A percentile compares a stretch with the other conserved stretches of the same genome.
These are phyloP conservation scores for Hordeum pubiflorum DNA, from an alignment of 202 grass and related monocot species.

Conservation along the genomic window DNA sequence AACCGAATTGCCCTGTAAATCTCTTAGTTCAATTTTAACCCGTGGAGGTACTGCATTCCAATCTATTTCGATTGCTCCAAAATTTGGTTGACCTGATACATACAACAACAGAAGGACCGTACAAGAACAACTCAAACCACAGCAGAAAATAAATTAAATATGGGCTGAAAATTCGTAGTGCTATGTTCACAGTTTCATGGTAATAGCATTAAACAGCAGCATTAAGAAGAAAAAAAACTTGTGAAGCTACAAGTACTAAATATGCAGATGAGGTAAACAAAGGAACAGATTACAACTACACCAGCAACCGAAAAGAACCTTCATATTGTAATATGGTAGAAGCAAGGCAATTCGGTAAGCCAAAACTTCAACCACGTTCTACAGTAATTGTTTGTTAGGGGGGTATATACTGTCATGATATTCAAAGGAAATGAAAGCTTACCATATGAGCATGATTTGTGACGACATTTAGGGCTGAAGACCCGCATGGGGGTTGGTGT, in stretches of 20 bases:
- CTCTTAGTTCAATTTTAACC: constrained; percentile 68
- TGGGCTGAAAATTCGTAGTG: not conserved
- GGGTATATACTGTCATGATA: not conserved
- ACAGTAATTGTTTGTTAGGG: constrained; percentile 2
- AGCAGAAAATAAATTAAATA: constrained; percentile 11
- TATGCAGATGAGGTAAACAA: not conserved
- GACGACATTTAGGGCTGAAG: constrained; percentile 40
- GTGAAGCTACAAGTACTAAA: not conserved
- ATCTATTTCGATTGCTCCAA: constrained; percentile 80
- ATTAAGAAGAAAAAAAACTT: not conserved
- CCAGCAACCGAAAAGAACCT: not conserved
- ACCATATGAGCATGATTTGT: constrained; percentile 86
- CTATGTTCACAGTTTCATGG: not conserved
- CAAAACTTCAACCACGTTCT: not conserved
- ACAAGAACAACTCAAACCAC: not conserved
- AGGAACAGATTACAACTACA: not conserved
- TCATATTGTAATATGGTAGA: not conserved
- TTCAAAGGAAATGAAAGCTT: constrained; percentile 18
- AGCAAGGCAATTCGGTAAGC: not conserved
- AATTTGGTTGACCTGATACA: constrained; percentile 70
- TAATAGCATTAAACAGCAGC: not conserved
- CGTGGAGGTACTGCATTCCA: constrained; percentile 46
- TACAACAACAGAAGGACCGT: constrained; percentile 9
- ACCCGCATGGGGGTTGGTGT: constrained; percentile 71
- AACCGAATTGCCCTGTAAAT: constrained; percentile 47